Conservation (phyloP, 768 basidiomycete genomes). For the Lentinula edodes region DNA sequence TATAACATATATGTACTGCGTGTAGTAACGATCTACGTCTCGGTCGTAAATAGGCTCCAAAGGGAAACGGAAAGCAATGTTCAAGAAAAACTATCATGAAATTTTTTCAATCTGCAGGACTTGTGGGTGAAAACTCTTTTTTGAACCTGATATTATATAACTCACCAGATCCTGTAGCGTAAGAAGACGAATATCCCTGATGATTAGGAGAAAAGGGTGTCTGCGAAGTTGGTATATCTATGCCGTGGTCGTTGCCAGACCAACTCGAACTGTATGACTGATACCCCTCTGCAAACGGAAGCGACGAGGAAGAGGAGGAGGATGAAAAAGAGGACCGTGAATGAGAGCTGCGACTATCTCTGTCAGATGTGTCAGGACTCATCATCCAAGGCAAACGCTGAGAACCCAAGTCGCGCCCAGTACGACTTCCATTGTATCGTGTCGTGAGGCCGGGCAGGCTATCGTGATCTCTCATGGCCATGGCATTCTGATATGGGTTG, state of each 20-base stretch:
- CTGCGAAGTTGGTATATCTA: background rate
- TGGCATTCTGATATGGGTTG: slow-evolving; percentile 25
- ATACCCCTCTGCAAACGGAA: slow-evolving; percentile 22
- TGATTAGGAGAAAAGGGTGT: background rate
- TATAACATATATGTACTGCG: background rate
- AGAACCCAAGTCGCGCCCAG: slow-evolving; percentile 19
- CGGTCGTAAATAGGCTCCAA: background rate
- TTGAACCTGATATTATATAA: background rate
- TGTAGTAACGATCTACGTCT: background rate
- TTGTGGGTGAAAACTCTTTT: background rate
- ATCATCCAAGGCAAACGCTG: slow-evolving; percentile 29
- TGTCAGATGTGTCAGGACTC: slow-evolving; percentile 10
- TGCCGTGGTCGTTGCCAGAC: slow-evolving; percentile 11
- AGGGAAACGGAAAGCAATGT: background rate
- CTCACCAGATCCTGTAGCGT: background rate
- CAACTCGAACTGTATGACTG: slow-evolving; percentile 36
- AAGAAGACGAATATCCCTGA: slow-evolving; percentile 1
- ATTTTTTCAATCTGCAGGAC: background rate
- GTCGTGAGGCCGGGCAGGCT: slow-evolving; percentile 3
- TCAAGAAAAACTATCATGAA: background rate
- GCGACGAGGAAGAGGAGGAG: slow-evolving; percentile 9
- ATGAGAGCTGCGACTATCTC: slow-evolving; percentile 27
- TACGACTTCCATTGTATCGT: slow-evolving; percentile 7
- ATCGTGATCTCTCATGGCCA: slow-evolving; percentile 11
- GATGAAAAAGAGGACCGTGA: slow-evolving; percentile 26